Evolutionary conservation across 2,329 filamentous ascomycete species (phyloP).

Genomic region (Monosporascus sp.): DNA sequence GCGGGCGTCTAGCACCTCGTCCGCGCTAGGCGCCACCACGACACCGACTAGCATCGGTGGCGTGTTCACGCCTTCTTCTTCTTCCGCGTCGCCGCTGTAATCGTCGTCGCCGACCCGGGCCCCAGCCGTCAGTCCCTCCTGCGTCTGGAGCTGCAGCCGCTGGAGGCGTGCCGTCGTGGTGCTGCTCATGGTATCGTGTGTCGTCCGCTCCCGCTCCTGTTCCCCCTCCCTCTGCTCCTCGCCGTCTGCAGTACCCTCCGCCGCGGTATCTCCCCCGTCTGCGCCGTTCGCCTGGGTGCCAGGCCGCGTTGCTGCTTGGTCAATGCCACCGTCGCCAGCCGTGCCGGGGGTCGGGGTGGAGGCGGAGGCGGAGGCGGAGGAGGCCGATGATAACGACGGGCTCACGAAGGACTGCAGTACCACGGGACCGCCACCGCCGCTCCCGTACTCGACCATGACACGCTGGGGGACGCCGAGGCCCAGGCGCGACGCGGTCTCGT

Average conservation of each 20-base stretch:
- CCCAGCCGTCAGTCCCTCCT: neutral
- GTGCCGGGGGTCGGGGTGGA: neutral
- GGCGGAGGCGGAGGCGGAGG: neutral
- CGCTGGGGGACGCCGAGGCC: conserved; percentile 49
- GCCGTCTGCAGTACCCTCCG: neutral
- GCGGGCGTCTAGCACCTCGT: conserved; percentile 45
- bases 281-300: neutral
- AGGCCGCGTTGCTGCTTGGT: neutral
- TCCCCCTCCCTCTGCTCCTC: neutral
- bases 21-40: conserved; percentile 45
- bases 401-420: conserved; percentile 25
- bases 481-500: conserved; percentile 47
- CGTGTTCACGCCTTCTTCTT: conserved; percentile 20
- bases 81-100: conserved; percentile 7
- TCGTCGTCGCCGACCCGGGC: neutral
- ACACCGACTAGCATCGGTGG: conserved; percentile 51
- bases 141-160: conserved; percentile 3
- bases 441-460: conserved; percentile 52
- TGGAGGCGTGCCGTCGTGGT: neutral
- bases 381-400: conserved; percentile 5
- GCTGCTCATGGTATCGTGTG: neutral
- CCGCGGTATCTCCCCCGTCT: neutral
- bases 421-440: conserved; percentile 25
- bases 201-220: neutral
- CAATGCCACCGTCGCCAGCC: neutral